Conservation (phyloP, 208 protist species). For the Histomonas meleagridis region DNA sequence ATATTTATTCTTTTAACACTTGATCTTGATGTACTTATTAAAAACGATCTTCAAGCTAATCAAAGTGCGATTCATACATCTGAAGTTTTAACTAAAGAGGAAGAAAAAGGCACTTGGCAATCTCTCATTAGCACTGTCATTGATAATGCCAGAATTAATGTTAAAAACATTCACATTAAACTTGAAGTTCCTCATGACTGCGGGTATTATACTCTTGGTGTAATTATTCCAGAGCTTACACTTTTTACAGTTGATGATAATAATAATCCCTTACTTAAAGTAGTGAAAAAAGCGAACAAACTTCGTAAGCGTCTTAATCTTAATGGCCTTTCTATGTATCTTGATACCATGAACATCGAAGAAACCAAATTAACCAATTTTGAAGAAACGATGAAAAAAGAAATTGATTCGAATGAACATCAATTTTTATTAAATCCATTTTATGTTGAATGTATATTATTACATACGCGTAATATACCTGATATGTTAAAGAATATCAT, state of each 20-base stretch:
- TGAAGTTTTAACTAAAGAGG: not conserved
- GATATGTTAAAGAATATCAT: not conserved
- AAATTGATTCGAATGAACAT: not conserved
- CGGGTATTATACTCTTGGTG: not conserved
- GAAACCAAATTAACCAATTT: not conserved
- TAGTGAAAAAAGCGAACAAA: not conserved
- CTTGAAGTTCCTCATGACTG: not conserved
- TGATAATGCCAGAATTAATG: not conserved
- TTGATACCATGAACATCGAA: not conserved
- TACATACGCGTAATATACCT: not conserved
- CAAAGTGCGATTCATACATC: not conserved
- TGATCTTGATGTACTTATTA: not conserved
- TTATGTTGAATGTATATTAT: not conserved
- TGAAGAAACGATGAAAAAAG: not conserved
- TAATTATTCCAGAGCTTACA: not conserved
- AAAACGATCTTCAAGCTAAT: not conserved
- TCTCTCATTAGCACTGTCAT: constrained; percentile 6
- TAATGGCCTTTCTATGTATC: not conserved
- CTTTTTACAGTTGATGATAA: not conserved
- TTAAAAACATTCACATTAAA: not conserved
- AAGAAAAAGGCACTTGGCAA: not conserved
- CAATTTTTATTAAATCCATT: constrained; percentile 19
- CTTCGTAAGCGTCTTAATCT: not conserved
- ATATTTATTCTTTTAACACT: not conserved
- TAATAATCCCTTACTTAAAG: not conserved